Conservation (phyloP, 495 filamentous ascomycete species). For the Cercophora scortea region DNA sequence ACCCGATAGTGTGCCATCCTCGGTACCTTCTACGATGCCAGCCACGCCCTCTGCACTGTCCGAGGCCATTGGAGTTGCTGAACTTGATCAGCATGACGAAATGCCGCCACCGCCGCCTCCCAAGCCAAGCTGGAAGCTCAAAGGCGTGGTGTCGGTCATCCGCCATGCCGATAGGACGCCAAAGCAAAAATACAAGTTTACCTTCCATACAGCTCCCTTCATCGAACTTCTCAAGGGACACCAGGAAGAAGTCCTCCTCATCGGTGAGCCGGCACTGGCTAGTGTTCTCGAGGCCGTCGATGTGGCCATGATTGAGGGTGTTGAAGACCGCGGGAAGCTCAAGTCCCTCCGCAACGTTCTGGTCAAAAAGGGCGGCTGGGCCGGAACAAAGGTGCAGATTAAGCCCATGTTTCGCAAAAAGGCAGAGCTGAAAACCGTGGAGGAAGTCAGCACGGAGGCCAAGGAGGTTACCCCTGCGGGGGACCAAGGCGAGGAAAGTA, state of each 20-base stretch:
- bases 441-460: not conserved
- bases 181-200: slow-evolving; percentile 99
- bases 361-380: slow-evolving; percentile 84
- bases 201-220: slow-evolving; percentile 94
- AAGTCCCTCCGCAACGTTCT: slow-evolving; percentile 74
- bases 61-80: not conserved
- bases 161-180: slow-evolving; percentile 94
- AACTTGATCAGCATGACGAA: slow-evolving; percentile 18
- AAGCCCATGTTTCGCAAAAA: slow-evolving; percentile 83
- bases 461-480: slow-evolving; percentile 5
- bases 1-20: slow-evolving; percentile 31
- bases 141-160: slow-evolving; percentile 96
- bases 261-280: slow-evolving; percentile 81
- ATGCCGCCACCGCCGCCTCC: slow-evolving; percentile 70
- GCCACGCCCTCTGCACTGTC: slow-evolving; percentile 30
- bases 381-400: slow-evolving; percentile 96
- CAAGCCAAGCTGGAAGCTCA: slow-evolving; percentile 95
- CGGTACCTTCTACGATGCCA: slow-evolving; percentile 33
- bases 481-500: slow-evolving; percentile 7
- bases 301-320: slow-evolving; percentile 61
- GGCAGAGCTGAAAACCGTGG: slow-evolving; percentile 10
- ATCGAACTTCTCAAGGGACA: slow-evolving; percentile 90
- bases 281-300: slow-evolving; percentile 83
- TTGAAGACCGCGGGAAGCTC: slow-evolving; percentile 84
- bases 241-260: slow-evolving; percentile 90